Percentiles rank a stretch among this genome's conserved stretches.
These are phyloP conservation scores for Daldinia concentrica DNA, from an alignment of 495 filamentous ascomycete genomes.

Conservation along the genomic window DNA sequence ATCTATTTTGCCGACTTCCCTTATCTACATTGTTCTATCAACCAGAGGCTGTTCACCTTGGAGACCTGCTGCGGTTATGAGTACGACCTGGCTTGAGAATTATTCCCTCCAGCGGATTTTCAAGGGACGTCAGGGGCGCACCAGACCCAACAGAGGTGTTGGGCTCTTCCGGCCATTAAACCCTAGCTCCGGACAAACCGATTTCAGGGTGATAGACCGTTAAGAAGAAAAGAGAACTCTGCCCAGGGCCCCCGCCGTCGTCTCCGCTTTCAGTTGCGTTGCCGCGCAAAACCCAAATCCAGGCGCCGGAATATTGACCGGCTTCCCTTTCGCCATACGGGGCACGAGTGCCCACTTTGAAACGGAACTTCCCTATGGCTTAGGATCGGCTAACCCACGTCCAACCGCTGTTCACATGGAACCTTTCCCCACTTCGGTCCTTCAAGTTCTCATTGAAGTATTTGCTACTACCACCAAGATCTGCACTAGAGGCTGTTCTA, in stretches of 20 bases:
- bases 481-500: constrained; percentile 9
- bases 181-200: constrained; percentile 12
- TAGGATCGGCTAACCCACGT: constrained; percentile 10
- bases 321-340: too few relatives aligned
- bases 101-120: constrained; percentile 13
- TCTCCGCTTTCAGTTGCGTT: too few relatives aligned
- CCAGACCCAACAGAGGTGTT: constrained; percentile 12
- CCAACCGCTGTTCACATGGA: constrained; percentile 12
- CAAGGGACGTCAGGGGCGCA: constrained; percentile 9
- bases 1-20: constrained; percentile 13
- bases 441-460: constrained; percentile 12
- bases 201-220: constrained; percentile 13
- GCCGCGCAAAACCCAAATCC: too few relatives aligned
- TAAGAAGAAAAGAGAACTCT: too few relatives aligned
- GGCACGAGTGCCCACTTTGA: too few relatives aligned
- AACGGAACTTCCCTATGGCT: too few relatives aligned
- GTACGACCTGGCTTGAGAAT: constrained; percentile 11
- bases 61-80: constrained; percentile 12
- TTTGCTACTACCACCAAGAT: constrained; percentile 13
- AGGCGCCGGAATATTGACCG: too few relatives aligned
- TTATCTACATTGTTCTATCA: constrained; percentile 13
- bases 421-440: constrained; percentile 11
- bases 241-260: too few relatives aligned
- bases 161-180: constrained; percentile 11
- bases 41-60: too few relatives aligned